Base-by-base conservation (phyloP, 192 early-diverging fungal genomes). In the Diversispora eburnea region DNA sequence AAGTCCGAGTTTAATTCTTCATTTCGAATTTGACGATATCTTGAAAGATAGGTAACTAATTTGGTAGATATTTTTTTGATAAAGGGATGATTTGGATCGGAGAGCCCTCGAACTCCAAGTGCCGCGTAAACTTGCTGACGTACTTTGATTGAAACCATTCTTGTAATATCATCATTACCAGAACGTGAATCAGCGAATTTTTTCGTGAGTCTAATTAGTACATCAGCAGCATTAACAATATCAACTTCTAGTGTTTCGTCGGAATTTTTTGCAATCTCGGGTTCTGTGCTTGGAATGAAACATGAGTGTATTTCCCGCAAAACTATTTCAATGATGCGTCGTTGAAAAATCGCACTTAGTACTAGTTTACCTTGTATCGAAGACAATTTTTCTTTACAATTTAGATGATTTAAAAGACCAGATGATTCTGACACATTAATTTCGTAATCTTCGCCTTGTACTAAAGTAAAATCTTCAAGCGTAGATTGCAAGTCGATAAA, bases 121-220 rank as follows among this genome's bases (percentile, higher is more conserved):
- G 17, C 9, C 3, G 54, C 25, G n/a, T 45, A 43, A 19, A 70
- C 54, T 70, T 58, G 69, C 57, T 70, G 69, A 13, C 69, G 69
- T 57, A 70, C 33, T 46, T 58, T 55, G 15, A 19, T 58, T 7
- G 69, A 42, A 39, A 45, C 15, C 13, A 42, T 12, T 58, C 45
- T 25, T 0, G 54, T 19, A 20, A 70, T 43, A 39, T 55, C 54
- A 70, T 70, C 68, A 5, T 57, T 58, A 19, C 22, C 55, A 19
- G 41, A 12, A 58, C 22, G 54, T 15, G n/a, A 41, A 5, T 57
- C 19, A 8, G 17, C 12, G 42, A 57, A 58, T 5, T 8, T 7
- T 42, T 70, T 17, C 39, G 33, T 0, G 13, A 66, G 8, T 3
- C 13, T 15, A 4, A 19, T 41, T 47, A 66, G 6, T 66, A 8